Conservation (phyloP, 164 flowering plant species). For the Liquidambar formosana region DNA sequence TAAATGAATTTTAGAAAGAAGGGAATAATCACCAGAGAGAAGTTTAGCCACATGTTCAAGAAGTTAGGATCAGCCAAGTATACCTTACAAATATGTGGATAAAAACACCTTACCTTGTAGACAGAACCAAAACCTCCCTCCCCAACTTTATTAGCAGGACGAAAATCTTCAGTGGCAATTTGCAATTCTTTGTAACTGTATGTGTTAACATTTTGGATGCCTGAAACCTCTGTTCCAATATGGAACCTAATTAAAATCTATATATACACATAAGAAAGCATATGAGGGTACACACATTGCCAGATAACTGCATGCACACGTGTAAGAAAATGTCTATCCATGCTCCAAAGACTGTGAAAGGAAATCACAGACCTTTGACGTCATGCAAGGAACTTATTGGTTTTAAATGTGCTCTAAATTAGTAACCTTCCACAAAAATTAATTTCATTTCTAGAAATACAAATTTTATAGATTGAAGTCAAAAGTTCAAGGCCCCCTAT, state of each 20-base stretch:
- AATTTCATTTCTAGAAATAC: too few species aligned
- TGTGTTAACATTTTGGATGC: slow-evolving; percentile 32
- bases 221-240: slow-evolving; percentile 31
- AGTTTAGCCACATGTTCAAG: neutral
- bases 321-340: neutral
- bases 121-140: slow-evolving; percentile 36
- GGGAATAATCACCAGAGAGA: neutral
- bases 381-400: too few species aligned
- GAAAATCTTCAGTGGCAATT: slow-evolving; percentile 15
- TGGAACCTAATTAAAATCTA: neutral
- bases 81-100: neutral
- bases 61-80: neutral
- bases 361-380: too few species aligned
- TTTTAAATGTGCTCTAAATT: too few species aligned
- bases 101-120: slow-evolving; percentile 31
- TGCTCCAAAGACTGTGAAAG: neutral
- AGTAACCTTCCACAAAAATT: too few species aligned
- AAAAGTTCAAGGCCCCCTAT: too few species aligned
- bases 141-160: slow-evolving; percentile 22
- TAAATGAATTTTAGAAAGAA: neutral
- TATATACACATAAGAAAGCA: neutral
- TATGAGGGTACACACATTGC: neutral
- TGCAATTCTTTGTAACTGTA: slow-evolving; percentile 51
- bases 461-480: too few species aligned
- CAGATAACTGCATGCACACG: too few species aligned